Evolutionary conservation across 108 stramenopile genomes (phyloP), one percentile per base, ranked within the genome.

Genomic region (Nitzschia sp.): DNA sequence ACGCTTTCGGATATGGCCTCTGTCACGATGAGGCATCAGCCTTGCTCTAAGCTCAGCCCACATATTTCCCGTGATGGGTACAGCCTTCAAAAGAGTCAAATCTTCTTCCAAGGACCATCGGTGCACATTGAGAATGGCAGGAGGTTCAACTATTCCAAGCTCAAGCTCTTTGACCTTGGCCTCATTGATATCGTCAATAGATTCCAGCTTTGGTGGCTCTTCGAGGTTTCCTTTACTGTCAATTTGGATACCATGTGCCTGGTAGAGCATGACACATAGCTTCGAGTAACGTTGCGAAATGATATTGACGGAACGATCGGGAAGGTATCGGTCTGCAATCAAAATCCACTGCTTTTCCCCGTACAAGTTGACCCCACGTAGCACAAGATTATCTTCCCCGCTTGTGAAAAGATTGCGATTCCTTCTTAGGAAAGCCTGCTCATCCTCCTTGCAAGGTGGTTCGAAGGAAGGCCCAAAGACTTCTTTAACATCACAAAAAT

Each of bases 281-380:
- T 87, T 85, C 24, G 83, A 80, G 72, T 94, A 94, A 50, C 92
- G 76, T 63, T 89, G 89, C 7, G 90, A 86, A 55, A 94, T 91
- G 9, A 78, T 67, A 65, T 86, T 89, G 26, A 87, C 71, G 10
- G 81, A 75, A 25, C 92, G 73, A 57, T 94, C 90, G 8, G 92
- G 92, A 22, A 94, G 65, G 43, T 86, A 94, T 12, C 92, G 79
- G 73, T 94, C 90, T 3, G 85, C 83, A 41, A 94, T 86, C 52
- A 91, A 63, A 42, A 88, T 73, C 92, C 92, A 94, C 71, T 94
- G 89, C 39, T 94, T 94, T 57, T 94, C 92, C 14, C 92, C 92
- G 53, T 89, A 94, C 17, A 94, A 63, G 53, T 82, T 82, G 15
- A 82, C 81, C 8, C 81, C 81, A 21, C 76, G 46, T 25, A 82